Conservation (phyloP, 2,329 filamentous ascomycete species). For the Colletotrichum cereale region DNA sequence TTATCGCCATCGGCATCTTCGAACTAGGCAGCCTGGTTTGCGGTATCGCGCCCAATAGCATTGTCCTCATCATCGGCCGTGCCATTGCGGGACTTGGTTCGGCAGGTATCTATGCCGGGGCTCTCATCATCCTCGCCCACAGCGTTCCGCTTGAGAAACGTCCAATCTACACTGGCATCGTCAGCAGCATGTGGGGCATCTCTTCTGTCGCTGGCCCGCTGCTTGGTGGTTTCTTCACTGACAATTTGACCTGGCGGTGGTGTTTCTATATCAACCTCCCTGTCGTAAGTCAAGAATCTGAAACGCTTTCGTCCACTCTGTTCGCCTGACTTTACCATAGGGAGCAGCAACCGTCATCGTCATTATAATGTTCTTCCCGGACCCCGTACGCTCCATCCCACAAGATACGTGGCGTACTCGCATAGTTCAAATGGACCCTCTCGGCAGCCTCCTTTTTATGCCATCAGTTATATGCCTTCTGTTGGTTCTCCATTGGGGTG, state of each 20-base stretch:
- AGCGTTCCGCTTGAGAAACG: constrained; percentile 50
- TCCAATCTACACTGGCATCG: constrained; percentile 54
- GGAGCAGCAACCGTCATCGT: constrained; percentile 50
- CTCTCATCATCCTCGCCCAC: constrained; percentile 56
- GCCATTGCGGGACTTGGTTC: constrained; percentile 55
- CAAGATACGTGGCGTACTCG: constrained; percentile 23
- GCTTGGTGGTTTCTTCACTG: constrained; percentile 52
- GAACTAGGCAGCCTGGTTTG: constrained; percentile 59
- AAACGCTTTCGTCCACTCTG: not conserved
- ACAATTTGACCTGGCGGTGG: constrained; percentile 54
- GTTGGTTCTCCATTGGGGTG: constrained; percentile 65
- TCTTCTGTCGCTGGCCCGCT: constrained; percentile 53
- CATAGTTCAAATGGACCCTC: constrained; percentile 39
- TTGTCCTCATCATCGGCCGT: constrained; percentile 52
- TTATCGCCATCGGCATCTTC: constrained; percentile 55
- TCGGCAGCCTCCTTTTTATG: constrained; percentile 50
- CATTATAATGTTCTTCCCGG: constrained; percentile 46
- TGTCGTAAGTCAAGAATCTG: constrained; percentile 45
- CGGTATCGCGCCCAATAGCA: constrained; percentile 48
- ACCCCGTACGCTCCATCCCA: constrained; percentile 24
- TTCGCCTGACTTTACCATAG: constrained; percentile 40
- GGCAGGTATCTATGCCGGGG: constrained; percentile 61
- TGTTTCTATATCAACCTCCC: constrained; percentile 57
- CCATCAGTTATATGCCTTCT: constrained; percentile 59
- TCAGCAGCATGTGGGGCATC: constrained; percentile 61